A percentile compares a stretch with the other conserved stretches of the same genome.
phyloP scores from a whole-genome alignment of 164 flowering plant species.

The Dillenia turbinata region DNA sequence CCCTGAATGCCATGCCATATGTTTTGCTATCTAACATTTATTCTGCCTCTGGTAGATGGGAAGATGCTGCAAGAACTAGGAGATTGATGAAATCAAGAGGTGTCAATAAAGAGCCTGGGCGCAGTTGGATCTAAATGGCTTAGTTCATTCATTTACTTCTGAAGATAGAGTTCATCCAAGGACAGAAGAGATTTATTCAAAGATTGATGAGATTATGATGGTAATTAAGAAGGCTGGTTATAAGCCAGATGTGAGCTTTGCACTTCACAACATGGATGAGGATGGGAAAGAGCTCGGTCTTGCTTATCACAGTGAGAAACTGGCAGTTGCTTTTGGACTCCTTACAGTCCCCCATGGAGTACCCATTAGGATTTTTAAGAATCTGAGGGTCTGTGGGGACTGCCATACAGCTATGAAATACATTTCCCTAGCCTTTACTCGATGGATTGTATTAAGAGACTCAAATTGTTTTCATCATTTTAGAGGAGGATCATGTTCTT shows the following conservation, averaged over 20 bases:
- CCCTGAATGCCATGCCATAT: constrained; percentile 66
- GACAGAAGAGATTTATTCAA: constrained; percentile 49
- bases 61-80: constrained; percentile 57
- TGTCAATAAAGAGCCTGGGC: constrained; percentile 71
- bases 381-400: constrained; percentile 93
- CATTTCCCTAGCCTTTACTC: constrained; percentile 42
- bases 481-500: constrained; percentile 64
- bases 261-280: constrained; percentile 73
- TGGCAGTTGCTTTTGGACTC: constrained; percentile 80
- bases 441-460: constrained; percentile 74
- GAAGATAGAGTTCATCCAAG: constrained; percentile 68
- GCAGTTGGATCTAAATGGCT: constrained; percentile 70
- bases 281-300: constrained; percentile 73
- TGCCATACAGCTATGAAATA: constrained; percentile 78
- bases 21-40: constrained; percentile 71
- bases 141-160: constrained; percentile 60
- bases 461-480: constrained; percentile 89
- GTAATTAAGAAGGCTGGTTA: constrained; percentile 74
- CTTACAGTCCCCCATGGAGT: constrained; percentile 42
- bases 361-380: constrained; percentile 75
- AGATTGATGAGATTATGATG: constrained; percentile 54
- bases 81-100: constrained; percentile 62
- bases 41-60: constrained; percentile 62
- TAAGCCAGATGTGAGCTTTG: constrained; percentile 64
- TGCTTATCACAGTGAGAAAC: constrained; percentile 85